Evolutionary conservation across 1,139 yeast species (phyloP).

Genomic region (Lodderomyces parapsilosis): DNA sequence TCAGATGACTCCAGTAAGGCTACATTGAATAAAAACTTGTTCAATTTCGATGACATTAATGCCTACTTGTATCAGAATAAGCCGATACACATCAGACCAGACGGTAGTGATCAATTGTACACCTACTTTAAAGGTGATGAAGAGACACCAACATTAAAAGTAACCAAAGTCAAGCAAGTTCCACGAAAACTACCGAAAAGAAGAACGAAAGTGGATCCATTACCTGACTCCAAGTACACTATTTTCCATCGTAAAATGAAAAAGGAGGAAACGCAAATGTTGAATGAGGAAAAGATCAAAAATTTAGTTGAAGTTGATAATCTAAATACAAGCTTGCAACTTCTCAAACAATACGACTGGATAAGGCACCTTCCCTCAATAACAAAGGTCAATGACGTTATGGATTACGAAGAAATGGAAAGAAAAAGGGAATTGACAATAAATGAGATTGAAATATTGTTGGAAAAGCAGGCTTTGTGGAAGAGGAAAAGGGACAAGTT

Average conservation of each 20-base stretch:
- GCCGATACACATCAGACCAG: constrained; percentile 14
- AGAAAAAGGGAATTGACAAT: constrained; percentile 52
- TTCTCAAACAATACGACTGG: constrained; percentile 59
- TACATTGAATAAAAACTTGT: constrained; percentile 15
- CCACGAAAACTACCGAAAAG: constrained; percentile 19
- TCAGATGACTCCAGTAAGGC: neutral
- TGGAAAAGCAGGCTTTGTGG: constrained; percentile 50
- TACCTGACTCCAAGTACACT: constrained; percentile 45
- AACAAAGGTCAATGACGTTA: constrained; percentile 50
- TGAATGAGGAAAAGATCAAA: constrained; percentile 54
- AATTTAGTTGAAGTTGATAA: constrained; percentile 52
- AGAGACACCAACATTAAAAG: neutral
- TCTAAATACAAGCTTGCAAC: constrained; percentile 43
- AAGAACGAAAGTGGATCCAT: constrained; percentile 32
- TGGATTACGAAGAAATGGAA: constrained; percentile 48
- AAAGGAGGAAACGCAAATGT: constrained; percentile 64
- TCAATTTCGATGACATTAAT: constrained; percentile 34
- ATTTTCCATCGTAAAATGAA: constrained; percentile 62
- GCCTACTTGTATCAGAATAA: constrained; percentile 24
- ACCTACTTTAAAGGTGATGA: neutral
- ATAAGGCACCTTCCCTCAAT: constrained; percentile 46
- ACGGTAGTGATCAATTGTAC: neutral
- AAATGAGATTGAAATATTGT: constrained; percentile 45
- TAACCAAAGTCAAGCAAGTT: neutral
- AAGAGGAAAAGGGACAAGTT: constrained; percentile 30